Base-by-base conservation (phyloP, 2,329 filamentous ascomycete species). In the Plectosphaerella sp. region DNA sequence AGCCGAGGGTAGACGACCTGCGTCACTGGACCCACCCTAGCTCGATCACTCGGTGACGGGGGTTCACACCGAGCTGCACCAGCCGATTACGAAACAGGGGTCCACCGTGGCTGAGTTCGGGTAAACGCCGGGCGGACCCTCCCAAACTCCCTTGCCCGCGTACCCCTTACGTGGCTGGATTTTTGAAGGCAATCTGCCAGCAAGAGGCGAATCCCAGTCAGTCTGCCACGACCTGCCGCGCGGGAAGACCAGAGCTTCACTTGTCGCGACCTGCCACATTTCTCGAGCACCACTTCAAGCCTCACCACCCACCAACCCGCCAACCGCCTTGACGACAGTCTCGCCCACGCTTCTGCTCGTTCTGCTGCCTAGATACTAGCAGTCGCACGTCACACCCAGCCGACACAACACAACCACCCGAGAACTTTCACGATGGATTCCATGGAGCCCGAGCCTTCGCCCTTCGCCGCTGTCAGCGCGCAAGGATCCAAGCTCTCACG, bases 401-500 rank as follows among this genome's bases (percentile, higher is more conserved):
- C 42, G 42, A 45, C 16, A 5, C 42, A 16, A 11, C 12, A 14
- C 18, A n/a, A 41, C n/a, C 18, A 42, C 28, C 8, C 28, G 8
- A 28, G 28, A 33, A 5, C 14, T 15, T 22, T 37, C 61, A 69
- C 60, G 50, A 96, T 96, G 92, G 91, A 97, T 76, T 85, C 85
- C 64, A 81, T 86, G 57, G 91, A 96, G 76, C 87, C 90, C 57
- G 91, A 96, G 48, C 84, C 89, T 75, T 96, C 91, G 72, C 91
- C 92, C 74, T 97, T 96, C 75, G 89, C 87, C 66, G 88, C 91
- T 58, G 90, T 97, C 67, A 88, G 85, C 62, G 85, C 88, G 67
- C 93, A 97, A 64, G 96, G 91, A 18, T 87, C 85, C 50, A 86
- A 79, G 67, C 73, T 89, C 61, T 80, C 85, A 72, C 81, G 86